These are phyloP conservation scores for Phylloporus sp. DNA, from an alignment of 768 basidiomycete species.

Conservation along the genomic window DNA sequence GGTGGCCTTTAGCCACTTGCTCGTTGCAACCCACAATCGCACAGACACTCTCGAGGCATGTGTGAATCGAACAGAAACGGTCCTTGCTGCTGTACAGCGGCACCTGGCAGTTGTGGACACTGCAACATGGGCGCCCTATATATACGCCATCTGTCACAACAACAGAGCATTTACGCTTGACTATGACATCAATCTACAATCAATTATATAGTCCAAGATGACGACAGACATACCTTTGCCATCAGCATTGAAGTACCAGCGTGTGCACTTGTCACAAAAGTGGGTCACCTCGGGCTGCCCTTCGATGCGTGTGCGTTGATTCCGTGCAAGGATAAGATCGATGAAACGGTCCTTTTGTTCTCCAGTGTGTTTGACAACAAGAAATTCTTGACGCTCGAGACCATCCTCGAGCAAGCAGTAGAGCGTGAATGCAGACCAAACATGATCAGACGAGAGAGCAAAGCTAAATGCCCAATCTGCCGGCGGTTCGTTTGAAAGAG, in stretches of 20 bases:
- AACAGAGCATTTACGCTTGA: background rate
- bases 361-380: background rate
- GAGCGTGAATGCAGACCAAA: background rate
- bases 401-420: conserved; percentile 4
- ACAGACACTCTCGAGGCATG: background rate
- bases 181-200: background rate
- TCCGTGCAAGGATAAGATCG: background rate
- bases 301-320: background rate
- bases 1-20: background rate
- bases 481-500: background rate
- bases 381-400: background rate
- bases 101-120: background rate
- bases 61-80: background rate
- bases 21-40: background rate
- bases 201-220: background rate
- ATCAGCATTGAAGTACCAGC: background rate
- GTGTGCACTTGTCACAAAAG: conserved; percentile 4
- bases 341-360: background rate
- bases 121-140: conserved; percentile 6
- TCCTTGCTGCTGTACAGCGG: background rate
- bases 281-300: background rate
- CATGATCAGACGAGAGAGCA: background rate
- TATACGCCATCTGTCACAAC: background rate
- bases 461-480: background rate
- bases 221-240: background rate